Evolutionary conservation across 495 filamentous ascomycete genomes (phyloP).

Genomic region (Evansstolkia leycettana): DNA sequence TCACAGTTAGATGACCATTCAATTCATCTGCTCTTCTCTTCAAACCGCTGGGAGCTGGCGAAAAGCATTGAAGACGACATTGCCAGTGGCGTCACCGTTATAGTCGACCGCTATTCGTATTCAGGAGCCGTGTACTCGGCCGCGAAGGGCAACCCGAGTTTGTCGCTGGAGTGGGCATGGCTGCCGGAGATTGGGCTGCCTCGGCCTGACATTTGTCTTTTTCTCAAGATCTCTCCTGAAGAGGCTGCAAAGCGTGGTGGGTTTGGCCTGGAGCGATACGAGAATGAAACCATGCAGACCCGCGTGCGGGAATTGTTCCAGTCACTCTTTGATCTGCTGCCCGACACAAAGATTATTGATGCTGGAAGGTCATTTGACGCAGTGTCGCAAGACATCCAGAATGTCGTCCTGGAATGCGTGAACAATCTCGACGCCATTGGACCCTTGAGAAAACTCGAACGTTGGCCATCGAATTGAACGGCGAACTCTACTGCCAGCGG

Average conservation of each 20-base stretch:
- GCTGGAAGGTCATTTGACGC: constrained; percentile 40
- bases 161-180: constrained; percentile 66
- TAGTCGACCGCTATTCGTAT: constrained; percentile 91
- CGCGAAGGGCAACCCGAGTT: constrained; percentile 64
- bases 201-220: constrained; percentile 75
- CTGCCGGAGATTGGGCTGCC: constrained; percentile 81
- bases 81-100: constrained; percentile 52
- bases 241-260: constrained; percentile 66
- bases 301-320: constrained; percentile 65
- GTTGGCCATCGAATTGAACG: constrained; percentile 18
- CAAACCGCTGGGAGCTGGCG: constrained; percentile 87
- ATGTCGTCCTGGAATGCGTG: constrained; percentile 39
- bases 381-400: constrained; percentile 46
- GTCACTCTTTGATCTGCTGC: constrained; percentile 26
- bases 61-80: constrained; percentile 53
- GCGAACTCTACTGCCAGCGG: not conserved
- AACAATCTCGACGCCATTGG: constrained; percentile 21
- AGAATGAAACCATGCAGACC: constrained; percentile 70
- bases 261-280: constrained; percentile 82
- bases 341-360: constrained; percentile 33
- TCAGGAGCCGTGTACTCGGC: constrained; percentile 89
- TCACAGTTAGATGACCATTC: constrained; percentile 76
- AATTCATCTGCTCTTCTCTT: constrained; percentile 90
- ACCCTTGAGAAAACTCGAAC: constrained; percentile 27
- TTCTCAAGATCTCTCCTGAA: constrained; percentile 65